Conservation (phyloP, 306 rosid genomes). For the Argentina anserina region DNA sequence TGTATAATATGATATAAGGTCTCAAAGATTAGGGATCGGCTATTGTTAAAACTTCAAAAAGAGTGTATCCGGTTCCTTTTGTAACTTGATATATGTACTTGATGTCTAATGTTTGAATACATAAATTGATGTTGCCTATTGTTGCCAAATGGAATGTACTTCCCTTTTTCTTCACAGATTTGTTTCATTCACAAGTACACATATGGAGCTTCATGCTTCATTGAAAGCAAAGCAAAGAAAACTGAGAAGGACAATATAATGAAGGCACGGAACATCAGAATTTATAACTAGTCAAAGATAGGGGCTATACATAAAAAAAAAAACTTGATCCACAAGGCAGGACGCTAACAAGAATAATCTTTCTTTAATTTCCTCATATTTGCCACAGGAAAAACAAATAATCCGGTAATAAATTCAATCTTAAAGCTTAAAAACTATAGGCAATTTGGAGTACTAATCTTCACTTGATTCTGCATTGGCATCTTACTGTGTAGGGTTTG, state of each 20-base stretch:
- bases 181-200: not conserved
- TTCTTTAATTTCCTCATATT: not conserved
- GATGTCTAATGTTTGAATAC: not conserved
- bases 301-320: not conserved
- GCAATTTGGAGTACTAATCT: constrained; percentile 1
- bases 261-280: not conserved
- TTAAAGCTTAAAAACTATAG: not conserved
- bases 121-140: not conserved
- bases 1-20: not conserved
- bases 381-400: not conserved
- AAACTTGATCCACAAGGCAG: not conserved
- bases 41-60: not conserved
- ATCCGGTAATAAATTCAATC: constrained; percentile 5
- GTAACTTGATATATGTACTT: not conserved
- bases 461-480: constrained; percentile 12
- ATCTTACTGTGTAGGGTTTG: constrained; percentile 10
- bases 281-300: not conserved
- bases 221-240: not conserved
- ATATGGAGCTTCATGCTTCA: not conserved
- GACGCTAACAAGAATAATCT: not conserved
- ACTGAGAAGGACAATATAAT: not conserved
- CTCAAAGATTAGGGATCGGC: not conserved
- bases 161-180: not conserved
- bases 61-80: not conserved
- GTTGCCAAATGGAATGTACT: not conserved